phyloP scores from a whole-genome alignment of 2,329 filamentous ascomycete species.

The Alternaria alternata region DNA sequence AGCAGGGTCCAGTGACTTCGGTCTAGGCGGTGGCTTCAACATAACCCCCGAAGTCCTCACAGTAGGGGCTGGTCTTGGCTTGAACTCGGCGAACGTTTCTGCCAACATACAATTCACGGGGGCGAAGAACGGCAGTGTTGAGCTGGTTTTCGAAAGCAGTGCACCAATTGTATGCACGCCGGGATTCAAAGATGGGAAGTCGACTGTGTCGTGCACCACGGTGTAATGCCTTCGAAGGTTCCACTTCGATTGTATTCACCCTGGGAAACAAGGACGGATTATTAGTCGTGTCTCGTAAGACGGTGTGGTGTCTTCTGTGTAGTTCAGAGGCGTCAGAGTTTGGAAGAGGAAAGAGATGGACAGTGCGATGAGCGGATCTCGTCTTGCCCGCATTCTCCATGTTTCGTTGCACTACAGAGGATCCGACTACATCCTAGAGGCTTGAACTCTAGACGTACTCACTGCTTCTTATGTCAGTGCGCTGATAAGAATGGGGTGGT shows the following conservation, averaged over 20 bases:
- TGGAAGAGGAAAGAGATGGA: not conserved
- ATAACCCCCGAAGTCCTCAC: slow-evolving; percentile 10
- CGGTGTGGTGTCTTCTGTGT: not conserved
- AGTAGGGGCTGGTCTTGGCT: slow-evolving; percentile 13
- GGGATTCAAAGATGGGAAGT: not conserved
- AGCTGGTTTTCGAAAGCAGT: slow-evolving; percentile 13
- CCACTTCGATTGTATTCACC: not conserved
- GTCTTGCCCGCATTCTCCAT: not conserved
- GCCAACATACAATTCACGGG: slow-evolving; percentile 18
- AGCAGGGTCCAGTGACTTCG: slow-evolving; percentile 17
- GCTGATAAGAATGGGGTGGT: not conserved
- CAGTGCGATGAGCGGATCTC: not conserved
- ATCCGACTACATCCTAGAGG: not conserved
- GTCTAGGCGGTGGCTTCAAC: slow-evolving; percentile 18
- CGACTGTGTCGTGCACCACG: not conserved
- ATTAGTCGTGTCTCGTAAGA: slow-evolving; percentile 8
- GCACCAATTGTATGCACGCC: slow-evolving; percentile 8
- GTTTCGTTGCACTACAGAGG: not conserved
- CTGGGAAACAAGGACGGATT: slow-evolving; percentile 4
- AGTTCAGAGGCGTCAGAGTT: not conserved
- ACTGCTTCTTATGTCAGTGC: not conserved
- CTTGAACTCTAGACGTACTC: not conserved
- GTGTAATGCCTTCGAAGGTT: too few species aligned
- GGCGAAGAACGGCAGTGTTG: slow-evolving; percentile 14
- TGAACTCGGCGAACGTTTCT: slow-evolving; percentile 15